Conservation (phyloP, 225 moss, liverwort and hornwort species). For the Neckera pumila region DNA sequence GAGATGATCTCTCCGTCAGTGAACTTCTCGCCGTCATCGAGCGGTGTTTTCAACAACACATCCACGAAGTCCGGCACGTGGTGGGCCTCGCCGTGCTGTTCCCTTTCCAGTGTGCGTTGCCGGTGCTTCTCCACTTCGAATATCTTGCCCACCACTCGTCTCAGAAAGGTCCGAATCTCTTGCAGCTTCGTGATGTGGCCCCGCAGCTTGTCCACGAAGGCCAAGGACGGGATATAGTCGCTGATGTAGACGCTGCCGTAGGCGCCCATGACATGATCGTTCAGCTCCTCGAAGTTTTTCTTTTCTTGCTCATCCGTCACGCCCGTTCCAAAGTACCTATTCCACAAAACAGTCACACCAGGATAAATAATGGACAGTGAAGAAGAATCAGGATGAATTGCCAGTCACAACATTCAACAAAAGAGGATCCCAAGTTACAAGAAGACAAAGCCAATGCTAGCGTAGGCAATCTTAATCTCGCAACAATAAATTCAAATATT, state of each 20-base stretch:
- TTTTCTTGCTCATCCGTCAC: constrained; percentile 13
- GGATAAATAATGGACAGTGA: background rate
- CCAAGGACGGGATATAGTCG: constrained; percentile 53
- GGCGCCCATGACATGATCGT: background rate
- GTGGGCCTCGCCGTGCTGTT: background rate
- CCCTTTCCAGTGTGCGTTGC: constrained; percentile 3
- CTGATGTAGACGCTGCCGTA: constrained; percentile 21
- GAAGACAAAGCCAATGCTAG: background rate
- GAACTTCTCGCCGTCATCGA: constrained; percentile 15
- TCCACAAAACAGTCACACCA: background rate
- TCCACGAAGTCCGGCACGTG: constrained; percentile 51
- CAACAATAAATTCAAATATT: background rate
- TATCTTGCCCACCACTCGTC: constrained; percentile 22
- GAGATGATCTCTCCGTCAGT: constrained; percentile 28
- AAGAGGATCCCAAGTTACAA: background rate
- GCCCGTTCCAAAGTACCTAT: constrained; percentile 28
- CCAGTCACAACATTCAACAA: background rate
- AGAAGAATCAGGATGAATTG: background rate
- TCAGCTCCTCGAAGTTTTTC: constrained; percentile 22
- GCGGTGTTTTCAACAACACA: constrained; percentile 32
- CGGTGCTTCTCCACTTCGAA: constrained; percentile 48
- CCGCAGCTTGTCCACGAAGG: constrained; percentile 13
- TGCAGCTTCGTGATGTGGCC: constrained; percentile 10
- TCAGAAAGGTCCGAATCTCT: background rate
- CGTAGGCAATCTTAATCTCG: background rate